A percentile compares a stretch with the other conserved stretches of the same genome.
phyloP scores from a whole-genome alignment of 2,329 filamentous ascomycete genomes.

The Ophiocordyceps australis region DNA sequence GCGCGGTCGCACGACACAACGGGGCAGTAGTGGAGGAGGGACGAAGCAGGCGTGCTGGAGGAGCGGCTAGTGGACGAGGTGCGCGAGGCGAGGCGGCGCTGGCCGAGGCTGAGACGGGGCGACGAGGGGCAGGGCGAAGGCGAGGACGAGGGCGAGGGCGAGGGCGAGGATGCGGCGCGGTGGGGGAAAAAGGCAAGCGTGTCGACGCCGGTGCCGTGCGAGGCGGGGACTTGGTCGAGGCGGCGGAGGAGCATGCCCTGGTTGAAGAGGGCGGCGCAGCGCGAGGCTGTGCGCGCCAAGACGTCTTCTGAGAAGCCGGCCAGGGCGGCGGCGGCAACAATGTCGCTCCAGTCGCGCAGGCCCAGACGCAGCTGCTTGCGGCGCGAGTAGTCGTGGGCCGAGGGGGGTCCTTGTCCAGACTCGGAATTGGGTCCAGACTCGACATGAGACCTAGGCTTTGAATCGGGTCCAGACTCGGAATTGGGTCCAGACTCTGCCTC shows the following conservation, averaged over 20 bases:
- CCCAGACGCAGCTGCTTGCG: slow-evolving; percentile 16
- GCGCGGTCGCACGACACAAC: slow-evolving; percentile 17
- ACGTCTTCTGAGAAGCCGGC: slow-evolving; percentile 48
- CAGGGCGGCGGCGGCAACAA: slow-evolving; percentile 61
- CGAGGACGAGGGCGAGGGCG: slow-evolving; percentile 2
- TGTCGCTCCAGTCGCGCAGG: slow-evolving; percentile 67
- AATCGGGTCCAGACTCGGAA: slow-evolving; percentile 3
- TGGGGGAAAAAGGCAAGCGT: slow-evolving; percentile 11
- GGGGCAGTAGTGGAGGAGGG: slow-evolving; percentile 17
- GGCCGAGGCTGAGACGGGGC: slow-evolving; percentile 8
- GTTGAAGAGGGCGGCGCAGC: slow-evolving; percentile 61
- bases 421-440: slow-evolving; percentile 3
- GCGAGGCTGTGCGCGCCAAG: slow-evolving; percentile 48
- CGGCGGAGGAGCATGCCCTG: slow-evolving; percentile 49
- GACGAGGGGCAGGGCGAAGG: slow-evolving; percentile 6
- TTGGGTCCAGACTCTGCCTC: neutral
- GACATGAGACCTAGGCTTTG: neutral
- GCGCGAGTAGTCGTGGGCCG: no score
- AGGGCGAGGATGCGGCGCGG: slow-evolving; percentile 6
- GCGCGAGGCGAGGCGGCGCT: slow-evolving; percentile 11
- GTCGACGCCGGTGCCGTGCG: slow-evolving; percentile 7
- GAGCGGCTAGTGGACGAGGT: slow-evolving; percentile 9
- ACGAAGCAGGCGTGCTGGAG: slow-evolving; percentile 12
- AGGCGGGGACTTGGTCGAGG: slow-evolving; percentile 19
- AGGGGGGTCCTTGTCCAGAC: no score